Conservation (phyloP, 1,139 yeast species). For the Geotrichum restrictum region DNA sequence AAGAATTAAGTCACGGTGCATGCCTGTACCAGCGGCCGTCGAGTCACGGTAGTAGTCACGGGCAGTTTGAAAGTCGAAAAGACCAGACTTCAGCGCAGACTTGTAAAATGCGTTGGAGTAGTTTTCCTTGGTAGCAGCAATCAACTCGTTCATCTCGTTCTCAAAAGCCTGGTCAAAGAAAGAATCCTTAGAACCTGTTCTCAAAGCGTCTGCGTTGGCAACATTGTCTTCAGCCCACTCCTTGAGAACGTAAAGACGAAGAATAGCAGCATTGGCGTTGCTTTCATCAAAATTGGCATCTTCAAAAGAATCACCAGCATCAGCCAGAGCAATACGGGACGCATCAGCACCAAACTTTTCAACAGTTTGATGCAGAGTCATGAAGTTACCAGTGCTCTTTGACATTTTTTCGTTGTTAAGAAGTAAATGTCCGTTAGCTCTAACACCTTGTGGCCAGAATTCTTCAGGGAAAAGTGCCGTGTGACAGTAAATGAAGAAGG, state of each 20-base stretch:
- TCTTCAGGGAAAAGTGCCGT: slow-evolving; percentile 88
- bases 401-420: slow-evolving; percentile 97
- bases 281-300: slow-evolving; percentile 98
- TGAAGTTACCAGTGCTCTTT: slow-evolving; percentile 93
- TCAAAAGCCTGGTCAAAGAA: slow-evolving; percentile 89
- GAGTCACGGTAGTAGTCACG: slow-evolving; percentile 95
- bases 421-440: slow-evolving; percentile 93
- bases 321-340: slow-evolving; percentile 93
- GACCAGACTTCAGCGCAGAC: slow-evolving; percentile 82
- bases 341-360: slow-evolving; percentile 97
- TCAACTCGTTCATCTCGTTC: slow-evolving; percentile 83
- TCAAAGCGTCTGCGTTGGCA: slow-evolving; percentile 50
- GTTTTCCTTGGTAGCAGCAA: slow-evolving; percentile 66
- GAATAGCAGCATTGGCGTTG: slow-evolving; percentile 94
- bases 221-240: slow-evolving; percentile 89
- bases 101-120: slow-evolving; percentile 76
- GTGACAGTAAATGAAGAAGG: slow-evolving; percentile 89
- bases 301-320: slow-evolving; percentile 96
- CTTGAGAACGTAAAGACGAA: slow-evolving; percentile 84
- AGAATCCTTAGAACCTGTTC: slow-evolving; percentile 62
- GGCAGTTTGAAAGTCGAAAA: slow-evolving; percentile 90
- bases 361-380: slow-evolving; percentile 81
- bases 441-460: slow-evolving; percentile 90
- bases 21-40: slow-evolving; percentile 51
- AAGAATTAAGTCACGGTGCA: slow-evolving; percentile 80